Conservation (phyloP, 805 yeast species). For the Myxozyma udenii region DNA sequence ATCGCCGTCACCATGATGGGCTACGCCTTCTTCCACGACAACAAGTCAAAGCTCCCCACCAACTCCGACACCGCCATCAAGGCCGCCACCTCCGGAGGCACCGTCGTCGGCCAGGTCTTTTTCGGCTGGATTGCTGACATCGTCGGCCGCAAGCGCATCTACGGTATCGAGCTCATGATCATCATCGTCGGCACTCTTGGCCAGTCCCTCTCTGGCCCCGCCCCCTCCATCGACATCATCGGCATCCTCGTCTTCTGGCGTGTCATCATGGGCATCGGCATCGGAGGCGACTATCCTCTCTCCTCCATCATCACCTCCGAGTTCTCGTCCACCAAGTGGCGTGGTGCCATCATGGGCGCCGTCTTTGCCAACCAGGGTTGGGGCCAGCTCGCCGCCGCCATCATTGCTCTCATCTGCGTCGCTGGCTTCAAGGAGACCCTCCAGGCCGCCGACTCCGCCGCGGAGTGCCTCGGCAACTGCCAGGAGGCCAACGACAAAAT, state of each 20-base stretch:
- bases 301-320: slow-evolving; percentile 92
- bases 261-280: slow-evolving; percentile 91
- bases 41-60: slow-evolving; percentile 51
- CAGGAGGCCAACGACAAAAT: slow-evolving; percentile 79
- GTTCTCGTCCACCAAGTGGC: slow-evolving; percentile 91
- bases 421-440: slow-evolving; percentile 71
- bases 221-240: slow-evolving; percentile 42
- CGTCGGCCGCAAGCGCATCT: slow-evolving; percentile 81
- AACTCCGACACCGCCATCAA: slow-evolving; percentile 75
- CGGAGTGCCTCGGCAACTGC: slow-evolving; percentile 66
- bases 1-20: slow-evolving; percentile 76
- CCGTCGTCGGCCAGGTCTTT: slow-evolving; percentile 84
- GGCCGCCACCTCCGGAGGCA: slow-evolving; percentile 90
- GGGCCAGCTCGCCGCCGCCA: slow-evolving; percentile 89
- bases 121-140: slow-evolving; percentile 81
- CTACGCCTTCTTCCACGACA: slow-evolving; percentile 68
- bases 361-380: slow-evolving; percentile 96
- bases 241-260: slow-evolving; percentile 76
- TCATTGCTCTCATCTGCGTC: slow-evolving; percentile 71
- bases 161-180: slow-evolving; percentile 81
- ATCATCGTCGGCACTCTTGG: slow-evolving; percentile 76
- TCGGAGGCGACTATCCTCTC: slow-evolving; percentile 95
- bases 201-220: slow-evolving; percentile 69
- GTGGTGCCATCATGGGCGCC: slow-evolving; percentile 97
- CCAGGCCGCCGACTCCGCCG: slow-evolving; percentile 50